Conservation (phyloP, 768 basidiomycete genomes). For the Ephemerocybe angulata region DNA sequence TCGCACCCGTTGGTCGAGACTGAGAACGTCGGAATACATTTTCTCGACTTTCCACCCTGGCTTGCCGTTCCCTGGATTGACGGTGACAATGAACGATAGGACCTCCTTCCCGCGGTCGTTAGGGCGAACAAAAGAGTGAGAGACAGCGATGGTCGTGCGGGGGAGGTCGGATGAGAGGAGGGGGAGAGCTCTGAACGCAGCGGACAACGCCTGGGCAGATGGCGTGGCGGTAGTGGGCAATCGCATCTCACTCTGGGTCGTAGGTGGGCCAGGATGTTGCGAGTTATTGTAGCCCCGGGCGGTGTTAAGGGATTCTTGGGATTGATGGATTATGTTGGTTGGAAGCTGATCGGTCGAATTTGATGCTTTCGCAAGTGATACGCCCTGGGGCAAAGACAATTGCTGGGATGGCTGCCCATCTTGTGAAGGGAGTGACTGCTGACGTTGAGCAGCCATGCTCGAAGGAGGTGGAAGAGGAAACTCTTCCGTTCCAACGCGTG, state of each 20-base stretch:
- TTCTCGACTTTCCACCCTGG: constrained; percentile 86
- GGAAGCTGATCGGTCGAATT: constrained; percentile 8
- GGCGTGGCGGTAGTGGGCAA: constrained; percentile 7
- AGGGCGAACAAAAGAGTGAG: constrained; percentile 78
- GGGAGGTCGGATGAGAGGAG: constrained; percentile 70
- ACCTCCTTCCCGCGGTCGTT: constrained; percentile 93
- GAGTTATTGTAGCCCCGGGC: constrained; percentile 14
- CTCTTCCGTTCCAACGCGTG: constrained; percentile 45
- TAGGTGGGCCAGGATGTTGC: constrained; percentile 5
- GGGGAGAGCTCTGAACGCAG: constrained; percentile 70
- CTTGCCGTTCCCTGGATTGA: constrained; percentile 69
- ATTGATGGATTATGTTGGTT: constrained; percentile 9
- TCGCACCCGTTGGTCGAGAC: constrained; percentile 77
- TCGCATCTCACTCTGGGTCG: constrained; percentile 12
- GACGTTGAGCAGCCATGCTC: constrained; percentile 22
- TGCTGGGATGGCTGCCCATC: constrained; percentile 16
- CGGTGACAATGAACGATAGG: constrained; percentile 77
- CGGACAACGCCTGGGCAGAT: constrained; percentile 26
- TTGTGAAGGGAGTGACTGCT: constrained; percentile 19
- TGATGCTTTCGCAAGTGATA: constrained; percentile 10
- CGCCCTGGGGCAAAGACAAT: constrained; percentile 11
- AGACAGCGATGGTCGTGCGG: constrained; percentile 65
- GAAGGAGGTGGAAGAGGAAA: constrained; percentile 48
- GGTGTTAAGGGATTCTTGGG: constrained; percentile 11
- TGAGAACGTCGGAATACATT: constrained; percentile 89